Evolutionary conservation across 331 rosid genomes (phyloP).

Genomic region (Acacia pycnantha): DNA sequence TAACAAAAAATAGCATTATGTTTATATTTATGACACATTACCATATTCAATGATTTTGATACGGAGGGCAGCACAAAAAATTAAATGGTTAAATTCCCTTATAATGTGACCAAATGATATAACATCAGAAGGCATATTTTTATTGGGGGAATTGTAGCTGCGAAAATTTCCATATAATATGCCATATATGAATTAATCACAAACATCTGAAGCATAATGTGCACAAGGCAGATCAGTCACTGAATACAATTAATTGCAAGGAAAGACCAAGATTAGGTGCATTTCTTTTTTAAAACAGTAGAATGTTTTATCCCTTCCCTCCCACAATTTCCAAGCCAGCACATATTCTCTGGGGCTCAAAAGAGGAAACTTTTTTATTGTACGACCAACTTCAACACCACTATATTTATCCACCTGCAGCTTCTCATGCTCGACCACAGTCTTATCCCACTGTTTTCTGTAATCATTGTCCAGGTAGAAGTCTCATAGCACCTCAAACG

Average conservation of each 20-base stretch:
- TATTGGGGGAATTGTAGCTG: not conserved
- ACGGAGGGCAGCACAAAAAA: too few relatives aligned
- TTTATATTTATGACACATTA: too few relatives aligned
- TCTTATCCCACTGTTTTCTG: constrained; percentile 89
- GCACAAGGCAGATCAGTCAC: constrained; percentile 12
- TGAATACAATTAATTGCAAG: constrained; percentile 6
- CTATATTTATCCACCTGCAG: constrained; percentile 60
- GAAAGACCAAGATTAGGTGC: constrained; percentile 11
- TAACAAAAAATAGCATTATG: too few relatives aligned
- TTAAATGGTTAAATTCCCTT: too few relatives aligned
- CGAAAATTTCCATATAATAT: constrained; percentile 12
- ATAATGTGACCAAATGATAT: too few relatives aligned
- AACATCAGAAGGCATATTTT: not conserved
- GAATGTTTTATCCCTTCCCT: constrained; percentile 64
- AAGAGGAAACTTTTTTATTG: constrained; percentile 84
- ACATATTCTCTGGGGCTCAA: constrained; percentile 88
- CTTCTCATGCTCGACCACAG: constrained; percentile 70
- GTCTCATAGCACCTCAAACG: constrained; percentile 70
- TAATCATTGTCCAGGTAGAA: constrained; percentile 89
- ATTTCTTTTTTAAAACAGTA: constrained; percentile 88
- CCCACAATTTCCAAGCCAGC: constrained; percentile 93
- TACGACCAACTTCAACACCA: constrained; percentile 80
- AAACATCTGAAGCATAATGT: constrained; percentile 6
- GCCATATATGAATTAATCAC: constrained; percentile 14
- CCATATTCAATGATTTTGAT: too few relatives aligned